Conservation (phyloP, 352 stramenopile species). For the Pythium rishiriense region DNA sequence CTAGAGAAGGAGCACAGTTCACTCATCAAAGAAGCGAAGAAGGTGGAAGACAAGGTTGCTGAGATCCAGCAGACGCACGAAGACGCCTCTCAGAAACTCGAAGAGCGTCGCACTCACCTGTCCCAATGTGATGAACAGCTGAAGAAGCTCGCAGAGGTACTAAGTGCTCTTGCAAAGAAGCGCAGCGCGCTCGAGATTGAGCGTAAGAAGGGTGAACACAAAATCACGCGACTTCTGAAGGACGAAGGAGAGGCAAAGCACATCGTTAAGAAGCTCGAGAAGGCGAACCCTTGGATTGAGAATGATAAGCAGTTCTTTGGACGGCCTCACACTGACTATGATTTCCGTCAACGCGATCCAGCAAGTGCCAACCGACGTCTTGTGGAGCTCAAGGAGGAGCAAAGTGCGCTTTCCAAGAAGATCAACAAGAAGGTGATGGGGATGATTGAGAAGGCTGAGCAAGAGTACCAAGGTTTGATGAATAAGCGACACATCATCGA, state of each 20-base stretch:
- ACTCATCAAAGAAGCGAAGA: conserved; percentile 69
- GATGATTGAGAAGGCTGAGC: conserved; percentile 99
- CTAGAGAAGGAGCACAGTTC: conserved; percentile 64
- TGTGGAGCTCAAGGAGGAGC: conserved; percentile 91
- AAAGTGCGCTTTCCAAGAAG: conserved; percentile 95
- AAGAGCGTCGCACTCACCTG: conserved; percentile 68
- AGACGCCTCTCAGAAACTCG: conserved; percentile 60
- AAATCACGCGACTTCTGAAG: conserved; percentile 92
- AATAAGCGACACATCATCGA: conserved; percentile 98
- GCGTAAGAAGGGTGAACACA: conserved; percentile 94
- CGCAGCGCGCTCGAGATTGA: conserved; percentile 91
- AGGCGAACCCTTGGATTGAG: conserved; percentile 97
- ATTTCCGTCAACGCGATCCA: conserved; percentile 93
- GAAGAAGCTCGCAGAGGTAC: conserved; percentile 81
- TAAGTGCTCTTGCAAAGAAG: conserved; percentile 83
- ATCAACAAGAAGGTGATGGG: conserved; percentile 99
- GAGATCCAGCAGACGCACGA: conserved; percentile 67
- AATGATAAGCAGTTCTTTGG: conserved; percentile 98
- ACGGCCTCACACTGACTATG: conserved; percentile 96
- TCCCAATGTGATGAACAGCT: conserved; percentile 91
- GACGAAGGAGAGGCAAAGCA: conserved; percentile 90
- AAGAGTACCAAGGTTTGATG: conserved; percentile 98
- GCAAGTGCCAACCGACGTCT: conserved; percentile 86
- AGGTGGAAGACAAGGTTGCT: conserved; percentile 64
- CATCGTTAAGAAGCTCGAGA: conserved; percentile 91